Base-by-base conservation (phyloP, 768 basidiomycete genomes). In the Rubroboletus satanas region DNA sequence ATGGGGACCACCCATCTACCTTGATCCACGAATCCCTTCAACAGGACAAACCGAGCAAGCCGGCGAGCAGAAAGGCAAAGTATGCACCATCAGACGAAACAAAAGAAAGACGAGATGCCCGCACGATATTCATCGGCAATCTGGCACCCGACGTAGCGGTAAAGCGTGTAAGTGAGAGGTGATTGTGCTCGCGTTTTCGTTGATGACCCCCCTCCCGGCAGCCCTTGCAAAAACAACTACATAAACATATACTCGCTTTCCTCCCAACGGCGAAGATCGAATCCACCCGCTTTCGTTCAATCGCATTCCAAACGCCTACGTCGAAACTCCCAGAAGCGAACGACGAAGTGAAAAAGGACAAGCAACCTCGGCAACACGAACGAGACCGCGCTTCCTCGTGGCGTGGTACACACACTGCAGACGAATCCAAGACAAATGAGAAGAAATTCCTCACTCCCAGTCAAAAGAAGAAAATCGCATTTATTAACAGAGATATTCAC, bases 91-190 rank as follows among this genome's bases (percentile, higher is more conserved):
- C 72, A 26, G 84, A 82, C 51, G 95, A 98, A 71, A 89, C 89
- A 0, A 68, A 80, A 17, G 84, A 83, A 52, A 83, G 81, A 56
- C 80, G 88, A 45, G 85, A 97, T 62, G 79, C 80, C 17, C 82
- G 96, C 28, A 98, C 96, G 6, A 77, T 98, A 45, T 99, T 99
- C 70, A 75, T 99, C 14, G 95, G 95, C 4, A 98, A 98, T 66
- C 74, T 99, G 2, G 81, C 86, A 0, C 74, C 88, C 1, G 85
- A 89, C 8, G 82, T 90, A 18, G 86, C 84, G 17, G 85, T 88
- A 45, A 84, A 82, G 64, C 85, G 84, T 72, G 95, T 94, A 58
- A 41, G 82, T 73, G 7, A 15, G 43, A 49, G 33, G 44, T 21
- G 14, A 18, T 39, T 17, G 18, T 21, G n/a, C 41, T 39, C 12